Percentiles rank a stretch among this genome's conserved stretches.
phyloP scores from a whole-genome alignment of 768 basidiomycete species.

The Fomitopsis pulvina region DNA sequence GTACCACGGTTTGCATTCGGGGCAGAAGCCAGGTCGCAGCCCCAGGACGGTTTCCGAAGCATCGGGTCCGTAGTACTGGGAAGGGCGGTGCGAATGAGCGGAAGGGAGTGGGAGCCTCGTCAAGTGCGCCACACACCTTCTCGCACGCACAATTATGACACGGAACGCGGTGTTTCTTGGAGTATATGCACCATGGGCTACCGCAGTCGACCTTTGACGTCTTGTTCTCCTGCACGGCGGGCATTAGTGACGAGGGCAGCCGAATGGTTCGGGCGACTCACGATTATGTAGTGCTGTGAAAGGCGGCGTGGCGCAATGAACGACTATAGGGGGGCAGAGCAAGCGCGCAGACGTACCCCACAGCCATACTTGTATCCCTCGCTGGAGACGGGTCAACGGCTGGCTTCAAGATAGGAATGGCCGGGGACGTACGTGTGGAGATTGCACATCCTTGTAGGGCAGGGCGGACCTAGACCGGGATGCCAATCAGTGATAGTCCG shows the following conservation, averaged over 20 bases:
- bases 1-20: conserved; percentile 25
- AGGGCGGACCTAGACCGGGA: not conserved
- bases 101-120: conserved; percentile 6
- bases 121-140: conserved; percentile 25
- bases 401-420: conserved; percentile 6
- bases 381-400: conserved; percentile 34
- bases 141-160: conserved; percentile 40
- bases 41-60: conserved; percentile 51
- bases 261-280: conserved; percentile 27
- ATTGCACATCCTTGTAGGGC: conserved; percentile 27
- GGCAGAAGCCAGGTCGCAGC: conserved; percentile 36
- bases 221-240: conserved; percentile 38
- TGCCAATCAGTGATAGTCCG: conserved; percentile 3
- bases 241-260: conserved; percentile 6
- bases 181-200: conserved; percentile 36
- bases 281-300: conserved; percentile 61
- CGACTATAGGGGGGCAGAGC: conserved; percentile 7
- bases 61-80: conserved; percentile 69
- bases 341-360: conserved; percentile 31
- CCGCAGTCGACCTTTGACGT: conserved; percentile 51
- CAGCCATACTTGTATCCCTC: conserved; percentile 74
- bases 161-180: conserved; percentile 31
- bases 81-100: conserved; percentile 1
- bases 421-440: conserved; percentile 29
- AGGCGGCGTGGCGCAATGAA: conserved; percentile 19